A percentile compares a stretch with the other conserved stretches of the same genome.
These are phyloP conservation scores for Zygoascus bituminiphila DNA, from an alignment of 805 yeast species.

Conservation along the genomic window DNA sequence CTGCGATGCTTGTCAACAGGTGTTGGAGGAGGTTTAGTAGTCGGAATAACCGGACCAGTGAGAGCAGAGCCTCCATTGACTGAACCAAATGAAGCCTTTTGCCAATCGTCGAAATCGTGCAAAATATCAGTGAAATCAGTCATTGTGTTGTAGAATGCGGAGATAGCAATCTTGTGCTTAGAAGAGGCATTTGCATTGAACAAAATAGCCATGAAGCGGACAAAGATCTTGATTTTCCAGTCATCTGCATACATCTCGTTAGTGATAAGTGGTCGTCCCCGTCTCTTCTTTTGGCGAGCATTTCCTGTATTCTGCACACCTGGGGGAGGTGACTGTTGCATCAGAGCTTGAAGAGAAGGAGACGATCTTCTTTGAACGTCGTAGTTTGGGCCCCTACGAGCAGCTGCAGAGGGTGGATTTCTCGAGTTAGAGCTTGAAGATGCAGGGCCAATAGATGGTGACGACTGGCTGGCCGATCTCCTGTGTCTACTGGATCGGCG, in stretches of 20 bases:
- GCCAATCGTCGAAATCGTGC: conserved; percentile 84
- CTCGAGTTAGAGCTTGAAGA: neutral
- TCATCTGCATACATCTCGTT: conserved; percentile 62
- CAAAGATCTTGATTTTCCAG: conserved; percentile 73
- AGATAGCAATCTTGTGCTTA: conserved; percentile 29
- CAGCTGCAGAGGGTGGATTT: neutral
- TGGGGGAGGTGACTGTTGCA: neutral
- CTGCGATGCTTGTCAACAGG: neutral
- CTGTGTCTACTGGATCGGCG: conserved; percentile 6
- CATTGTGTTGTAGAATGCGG: conserved; percentile 65
- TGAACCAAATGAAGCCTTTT: conserved; percentile 22
- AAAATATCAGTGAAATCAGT: conserved; percentile 71
- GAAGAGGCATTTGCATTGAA: conserved; percentile 41
- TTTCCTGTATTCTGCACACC: neutral
- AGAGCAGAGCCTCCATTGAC: neutral
- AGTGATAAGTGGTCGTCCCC: conserved; percentile 11
- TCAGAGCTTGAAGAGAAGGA: neutral
- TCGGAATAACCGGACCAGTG: neutral
- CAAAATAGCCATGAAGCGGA: conserved; percentile 47
- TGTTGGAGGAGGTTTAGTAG: neutral
- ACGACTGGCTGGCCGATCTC: neutral
- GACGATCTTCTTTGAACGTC: neutral
- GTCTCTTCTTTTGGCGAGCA: conserved; percentile 2
- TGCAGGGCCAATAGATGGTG: neutral
- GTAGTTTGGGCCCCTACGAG: neutral